A percentile compares a stretch with the other conserved stretches of the same genome.
These are phyloP conservation scores for Mrakia blollopis DNA, from an alignment of 768 basidiomycete species.

Conservation along the genomic window DNA sequence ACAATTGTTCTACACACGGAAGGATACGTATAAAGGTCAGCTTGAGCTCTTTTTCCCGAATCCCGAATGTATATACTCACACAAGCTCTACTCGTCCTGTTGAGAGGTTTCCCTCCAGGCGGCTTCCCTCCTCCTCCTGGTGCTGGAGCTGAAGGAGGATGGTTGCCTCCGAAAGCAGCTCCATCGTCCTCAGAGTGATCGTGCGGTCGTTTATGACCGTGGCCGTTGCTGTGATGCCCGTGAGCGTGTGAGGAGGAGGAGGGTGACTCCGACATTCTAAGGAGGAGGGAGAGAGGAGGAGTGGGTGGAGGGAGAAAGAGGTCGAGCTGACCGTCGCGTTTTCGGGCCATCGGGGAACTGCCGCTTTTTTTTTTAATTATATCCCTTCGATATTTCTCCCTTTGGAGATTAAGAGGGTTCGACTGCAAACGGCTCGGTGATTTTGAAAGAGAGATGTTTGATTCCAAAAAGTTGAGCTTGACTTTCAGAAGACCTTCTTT, in stretches of 20 bases:
- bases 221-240: background rate
- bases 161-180: background rate
- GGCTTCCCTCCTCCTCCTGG: background rate
- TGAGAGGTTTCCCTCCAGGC: conserved; percentile 14
- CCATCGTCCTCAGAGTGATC: background rate
- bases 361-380: too few relatives aligned
- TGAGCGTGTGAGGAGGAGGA: background rate
- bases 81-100: conserved; percentile 23
- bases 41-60: background rate
- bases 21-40: background rate
- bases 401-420: too few relatives aligned
- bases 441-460: too few relatives aligned
- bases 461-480: too few relatives aligned
- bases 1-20: conserved; percentile 27
- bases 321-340: background rate
- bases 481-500: too few relatives aligned
- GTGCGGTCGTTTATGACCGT: background rate
- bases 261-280: background rate
- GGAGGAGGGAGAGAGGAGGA: background rate
- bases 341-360: too few relatives aligned
- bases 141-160: background rate
- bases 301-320: background rate
- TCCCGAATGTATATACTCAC: background rate
- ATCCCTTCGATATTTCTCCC: too few relatives aligned
- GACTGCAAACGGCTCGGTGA: too few relatives aligned